phyloP scores from a whole-genome alignment of 805 yeast species.

The Blastobotrys peoriensis region DNA sequence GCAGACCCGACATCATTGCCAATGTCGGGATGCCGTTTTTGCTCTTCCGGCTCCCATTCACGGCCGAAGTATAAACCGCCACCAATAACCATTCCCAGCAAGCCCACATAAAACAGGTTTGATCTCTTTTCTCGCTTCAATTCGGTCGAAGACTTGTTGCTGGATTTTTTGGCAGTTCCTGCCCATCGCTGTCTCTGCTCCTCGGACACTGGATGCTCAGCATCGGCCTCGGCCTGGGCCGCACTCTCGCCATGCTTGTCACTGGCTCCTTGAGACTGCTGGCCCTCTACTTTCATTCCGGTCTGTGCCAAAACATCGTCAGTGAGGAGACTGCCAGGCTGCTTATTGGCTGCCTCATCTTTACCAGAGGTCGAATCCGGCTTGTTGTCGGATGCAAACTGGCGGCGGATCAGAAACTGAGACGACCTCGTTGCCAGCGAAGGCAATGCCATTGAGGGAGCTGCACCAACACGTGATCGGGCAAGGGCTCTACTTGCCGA shows the following conservation, averaged over 20 bases:
- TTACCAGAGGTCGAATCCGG: constrained; percentile 3
- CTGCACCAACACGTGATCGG: no score
- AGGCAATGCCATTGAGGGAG: background rate
- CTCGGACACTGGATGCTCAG: constrained; percentile 15
- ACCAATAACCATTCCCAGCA: constrained; percentile 42
- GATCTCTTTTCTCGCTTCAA: constrained; percentile 75
- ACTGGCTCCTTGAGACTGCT: constrained; percentile 5
- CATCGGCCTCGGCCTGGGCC: constrained; percentile 8
- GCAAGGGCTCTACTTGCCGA: no score
- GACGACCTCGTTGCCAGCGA: no score
- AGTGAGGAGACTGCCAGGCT: constrained; percentile 53
- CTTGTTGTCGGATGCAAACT: constrained; percentile 3
- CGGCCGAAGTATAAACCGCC: constrained; percentile 66
- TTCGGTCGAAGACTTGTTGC: constrained; percentile 31
- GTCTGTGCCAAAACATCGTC: constrained; percentile 81
- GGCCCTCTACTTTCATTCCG: constrained; percentile 54
- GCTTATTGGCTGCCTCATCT: constrained; percentile 11
- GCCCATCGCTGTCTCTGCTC: constrained; percentile 39
- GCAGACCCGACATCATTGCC: constrained; percentile 63
- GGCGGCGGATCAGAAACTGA: no score
- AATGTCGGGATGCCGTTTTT: constrained; percentile 47
- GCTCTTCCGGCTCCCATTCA: constrained; percentile 75
- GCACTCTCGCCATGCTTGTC: no score
- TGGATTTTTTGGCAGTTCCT: constrained; percentile 42
- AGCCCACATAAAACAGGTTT: constrained; percentile 59